A percentile compares a stretch with the other conserved stretches of the same genome.
phyloP scores from a whole-genome alignment of 768 basidiomycete species.

The Clitopilus hobsonii region DNA sequence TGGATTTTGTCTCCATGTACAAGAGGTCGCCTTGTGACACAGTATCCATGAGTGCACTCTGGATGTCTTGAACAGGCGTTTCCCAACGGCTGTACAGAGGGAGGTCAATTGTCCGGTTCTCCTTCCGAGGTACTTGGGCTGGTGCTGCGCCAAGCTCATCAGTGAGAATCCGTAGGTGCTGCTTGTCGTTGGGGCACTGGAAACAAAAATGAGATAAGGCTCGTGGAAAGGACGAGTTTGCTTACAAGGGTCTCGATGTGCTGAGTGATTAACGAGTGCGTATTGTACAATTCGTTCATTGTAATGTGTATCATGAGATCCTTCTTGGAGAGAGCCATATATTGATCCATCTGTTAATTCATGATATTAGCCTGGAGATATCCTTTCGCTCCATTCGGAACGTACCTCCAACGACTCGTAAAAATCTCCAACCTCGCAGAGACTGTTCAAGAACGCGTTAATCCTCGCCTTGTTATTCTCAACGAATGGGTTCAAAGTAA shows the following conservation, averaged over 20 bases:
- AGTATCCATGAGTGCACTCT: slow-evolving; percentile 94
- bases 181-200: slow-evolving; percentile 96
- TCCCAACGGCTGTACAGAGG: slow-evolving; percentile 97
- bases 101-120: slow-evolving; percentile 92
- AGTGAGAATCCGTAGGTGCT: slow-evolving; percentile 92
- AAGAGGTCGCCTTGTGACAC: slow-evolving; percentile 98
- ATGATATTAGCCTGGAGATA: background rate
- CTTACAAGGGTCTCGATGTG: slow-evolving; percentile 92
- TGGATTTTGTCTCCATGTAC: slow-evolving; percentile 99
- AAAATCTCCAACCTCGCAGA: slow-evolving; percentile 99
- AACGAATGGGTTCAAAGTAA: slow-evolving; percentile 96
- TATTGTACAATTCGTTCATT: slow-evolving; percentile 98
- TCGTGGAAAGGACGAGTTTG: slow-evolving; percentile 5
- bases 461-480: slow-evolving; percentile 98
- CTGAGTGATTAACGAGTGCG: slow-evolving; percentile 90
- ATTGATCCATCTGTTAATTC: slow-evolving; percentile 90
- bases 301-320: slow-evolving; percentile 98
- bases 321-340: slow-evolving; percentile 99
- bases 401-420: slow-evolving; percentile 95
- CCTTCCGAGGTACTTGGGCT: slow-evolving; percentile 94
- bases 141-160: slow-evolving; percentile 96
- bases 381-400: no score
- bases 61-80: slow-evolving; percentile 96
- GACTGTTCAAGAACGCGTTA: slow-evolving; percentile 92
- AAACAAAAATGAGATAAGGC: background rate